Conservation (phyloP, 805 yeast genomes). For the Suhomyces xylopsoci region DNA sequence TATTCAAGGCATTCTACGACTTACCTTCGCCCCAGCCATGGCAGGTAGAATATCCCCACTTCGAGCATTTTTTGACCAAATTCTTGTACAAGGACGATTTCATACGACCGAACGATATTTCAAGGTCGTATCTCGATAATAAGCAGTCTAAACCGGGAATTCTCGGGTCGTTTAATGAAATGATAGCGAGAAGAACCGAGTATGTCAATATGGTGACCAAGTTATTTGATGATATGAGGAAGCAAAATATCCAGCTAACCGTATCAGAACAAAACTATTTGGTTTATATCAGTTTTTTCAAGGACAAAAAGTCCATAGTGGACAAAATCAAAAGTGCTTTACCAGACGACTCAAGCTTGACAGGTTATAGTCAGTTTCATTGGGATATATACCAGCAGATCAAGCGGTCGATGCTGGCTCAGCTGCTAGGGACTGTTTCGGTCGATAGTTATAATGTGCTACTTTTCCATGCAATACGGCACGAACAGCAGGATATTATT, state of each 20-base stretch:
- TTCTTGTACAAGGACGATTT: slow-evolving; percentile 24
- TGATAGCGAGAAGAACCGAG: slow-evolving; percentile 16
- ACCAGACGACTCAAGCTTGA: neutral
- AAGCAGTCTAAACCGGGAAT: slow-evolving; percentile 2
- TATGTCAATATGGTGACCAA: slow-evolving; percentile 20
- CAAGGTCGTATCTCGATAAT: slow-evolving; percentile 7
- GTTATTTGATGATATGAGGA: slow-evolving; percentile 27
- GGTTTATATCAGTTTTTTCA: slow-evolving; percentile 28
- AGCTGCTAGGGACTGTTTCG: slow-evolving; percentile 1
- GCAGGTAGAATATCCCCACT: slow-evolving; percentile 22
- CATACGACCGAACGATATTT: slow-evolving; percentile 22
- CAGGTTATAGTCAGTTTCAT: slow-evolving; percentile 15
- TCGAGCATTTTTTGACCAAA: slow-evolving; percentile 25
- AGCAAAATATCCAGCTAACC: slow-evolving; percentile 25
- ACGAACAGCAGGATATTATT: slow-evolving; percentile 19
- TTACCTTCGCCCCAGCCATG: slow-evolving; percentile 25
- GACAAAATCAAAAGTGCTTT: slow-evolving; percentile 8
- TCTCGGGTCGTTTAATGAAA: slow-evolving; percentile 15
- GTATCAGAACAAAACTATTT: slow-evolving; percentile 27
- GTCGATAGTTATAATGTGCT: slow-evolving; percentile 23
- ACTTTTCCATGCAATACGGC: slow-evolving; percentile 29
- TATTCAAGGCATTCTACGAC: slow-evolving; percentile 24
- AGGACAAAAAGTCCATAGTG: slow-evolving; percentile 24
- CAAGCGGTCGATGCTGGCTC: slow-evolving; percentile 8
- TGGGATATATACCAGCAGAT: slow-evolving; percentile 17